These are phyloP conservation scores for Alternaria brassicae DNA, from an alignment of 2,329 filamentous ascomycete genomes.

Conservation along the genomic window DNA sequence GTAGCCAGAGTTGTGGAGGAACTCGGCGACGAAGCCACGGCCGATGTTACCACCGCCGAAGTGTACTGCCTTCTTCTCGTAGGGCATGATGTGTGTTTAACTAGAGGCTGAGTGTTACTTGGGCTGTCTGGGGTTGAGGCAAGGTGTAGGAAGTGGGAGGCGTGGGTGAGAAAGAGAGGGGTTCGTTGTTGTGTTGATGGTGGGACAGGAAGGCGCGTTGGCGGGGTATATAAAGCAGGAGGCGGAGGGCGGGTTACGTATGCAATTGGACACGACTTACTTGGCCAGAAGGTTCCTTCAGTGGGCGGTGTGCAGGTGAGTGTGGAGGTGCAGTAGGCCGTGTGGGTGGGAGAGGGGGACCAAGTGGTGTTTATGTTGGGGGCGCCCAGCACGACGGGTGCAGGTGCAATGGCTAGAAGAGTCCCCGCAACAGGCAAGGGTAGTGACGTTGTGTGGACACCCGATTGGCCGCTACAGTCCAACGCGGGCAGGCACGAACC, in stretches of 20 bases:
- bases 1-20: constrained; percentile 93
- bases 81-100: constrained; percentile 39
- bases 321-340: constrained; percentile 24
- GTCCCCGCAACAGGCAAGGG: constrained; percentile 27
- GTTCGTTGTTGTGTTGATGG: constrained; percentile 15
- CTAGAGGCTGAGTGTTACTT: constrained; percentile 26
- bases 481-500: constrained; percentile 17
- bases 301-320: constrained; percentile 35
- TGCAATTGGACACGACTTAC: constrained; percentile 21
- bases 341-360: constrained; percentile 18
- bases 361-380: constrained; percentile 34
- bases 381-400: constrained; percentile 23
- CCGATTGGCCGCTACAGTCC: constrained; percentile 34
- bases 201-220: constrained; percentile 19
- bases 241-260: constrained; percentile 22
- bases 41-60: constrained; percentile 63
- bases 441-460: constrained; percentile 40
- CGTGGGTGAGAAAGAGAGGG: constrained; percentile 5
- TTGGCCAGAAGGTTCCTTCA: constrained; percentile 28
- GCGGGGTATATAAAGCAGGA: constrained; percentile 38
- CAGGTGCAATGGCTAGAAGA: constrained; percentile 33
- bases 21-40: constrained; percentile 60
- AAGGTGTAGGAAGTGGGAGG: constrained; percentile 2
- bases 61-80: constrained; percentile 60
- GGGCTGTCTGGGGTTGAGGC: constrained; percentile 7